Evolutionary conservation across 441 rosid species (phyloP), one percentile per base, ranked within the genome.

Genomic region (Lepidium campestre): DNA sequence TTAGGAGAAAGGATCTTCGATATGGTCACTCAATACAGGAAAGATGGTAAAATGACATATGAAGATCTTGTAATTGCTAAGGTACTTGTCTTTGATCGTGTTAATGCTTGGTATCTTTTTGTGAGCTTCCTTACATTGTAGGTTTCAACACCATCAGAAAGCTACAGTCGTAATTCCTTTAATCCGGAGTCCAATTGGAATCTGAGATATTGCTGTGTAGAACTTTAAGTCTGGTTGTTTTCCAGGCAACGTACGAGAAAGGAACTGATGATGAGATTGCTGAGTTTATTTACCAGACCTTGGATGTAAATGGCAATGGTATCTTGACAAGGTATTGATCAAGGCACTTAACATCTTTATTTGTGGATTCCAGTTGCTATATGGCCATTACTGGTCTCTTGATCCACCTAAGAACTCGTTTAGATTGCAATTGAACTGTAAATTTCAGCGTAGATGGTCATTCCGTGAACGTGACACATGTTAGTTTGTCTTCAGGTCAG

Each of bases 21-120:
- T 79, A 74, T 86, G 72, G 79, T 83, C 47, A 85, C 87, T 37
- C 93, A 71, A 76, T 80, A 79, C 5, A 58, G 97, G 61, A 81
- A 79, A 75, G 97, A 88, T 72, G 63, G 71, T 63, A 79, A 82
- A 71, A 77, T 90, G 71, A 68, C 78, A 36, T 88, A 81, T 17
- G 82, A 88, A 71, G 97, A 88, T 76, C 88, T 92, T 40, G 87
- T 90, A 47, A 83, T 85, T 69, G 90, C 93, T 40, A 92, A 92
- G 77, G 93, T 84, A 72, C 71, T 19, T 57, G 35, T 23, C 22
- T n/a, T 7, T 27, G 42, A 35, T 34, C 7, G 10, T 45, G 17
- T 32, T 4, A 3, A 29, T 20, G 2, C 2, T 63, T 46, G 57
- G 18, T 45, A n/a, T 34, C 14, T 12, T 53, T 14, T 32, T 52